These are phyloP conservation scores for Eleusine coracana DNA, from an alignment of 176 grass and related monocot genomes.

Conservation along the genomic window DNA sequence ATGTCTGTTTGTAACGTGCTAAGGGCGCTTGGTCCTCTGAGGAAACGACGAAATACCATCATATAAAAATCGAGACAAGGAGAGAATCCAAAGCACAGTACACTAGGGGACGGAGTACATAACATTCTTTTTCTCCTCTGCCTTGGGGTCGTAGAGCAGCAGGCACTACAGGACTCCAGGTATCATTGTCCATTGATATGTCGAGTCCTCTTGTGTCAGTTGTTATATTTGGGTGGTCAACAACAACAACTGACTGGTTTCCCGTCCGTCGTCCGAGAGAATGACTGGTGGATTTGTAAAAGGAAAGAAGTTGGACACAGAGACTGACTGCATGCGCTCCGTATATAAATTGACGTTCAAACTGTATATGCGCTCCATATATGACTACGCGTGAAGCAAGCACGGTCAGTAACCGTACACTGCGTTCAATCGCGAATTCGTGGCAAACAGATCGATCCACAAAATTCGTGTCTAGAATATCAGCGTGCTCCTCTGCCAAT, in stretches of 20 bases:
- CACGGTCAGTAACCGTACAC: too few relatives aligned
- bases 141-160: background rate
- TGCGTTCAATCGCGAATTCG: too few relatives aligned
- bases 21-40: background rate
- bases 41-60: constrained; percentile 12
- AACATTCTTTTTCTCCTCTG: constrained; percentile 4
- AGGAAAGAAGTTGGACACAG: too few relatives aligned
- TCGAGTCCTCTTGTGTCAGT: background rate
- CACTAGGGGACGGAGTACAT: background rate
- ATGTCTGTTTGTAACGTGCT: constrained; percentile 15
- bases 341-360: too few relatives aligned
- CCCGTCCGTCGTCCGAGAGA: background rate
- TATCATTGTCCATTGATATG: background rate
- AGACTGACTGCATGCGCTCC: too few relatives aligned
- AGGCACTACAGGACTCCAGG: background rate
- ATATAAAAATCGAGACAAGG: background rate
- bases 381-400: too few relatives aligned
- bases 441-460: too few relatives aligned
- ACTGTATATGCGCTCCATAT: too few relatives aligned
- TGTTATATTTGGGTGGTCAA: background rate
- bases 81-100: constrained; percentile 35
- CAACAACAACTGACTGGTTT: background rate
- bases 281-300: background rate
- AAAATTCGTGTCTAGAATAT: too few relatives aligned
- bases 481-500: too few relatives aligned